Base-by-base conservation (phyloP, 1,284 basidiomycete species). In the Ustilago sp. region DNA sequence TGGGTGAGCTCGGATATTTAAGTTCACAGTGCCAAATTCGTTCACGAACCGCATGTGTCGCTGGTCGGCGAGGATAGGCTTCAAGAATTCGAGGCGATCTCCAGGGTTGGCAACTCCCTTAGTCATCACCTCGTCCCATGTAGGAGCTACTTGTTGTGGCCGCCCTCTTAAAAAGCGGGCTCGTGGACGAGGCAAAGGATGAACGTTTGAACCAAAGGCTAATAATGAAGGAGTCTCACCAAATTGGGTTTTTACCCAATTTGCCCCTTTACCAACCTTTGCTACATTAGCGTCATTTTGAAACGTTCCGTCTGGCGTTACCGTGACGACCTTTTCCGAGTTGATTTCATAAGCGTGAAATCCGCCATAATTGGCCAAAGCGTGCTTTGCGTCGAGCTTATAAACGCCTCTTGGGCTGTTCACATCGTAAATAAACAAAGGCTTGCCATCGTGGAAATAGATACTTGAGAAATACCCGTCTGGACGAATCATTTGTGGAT, bases 151-250 rank as follows among this genome's bases (percentile, higher is more conserved):
- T 15, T 23, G n/a, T 19, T 7, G 7, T 23, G 23, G 1, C n/a
- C 9, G n/a, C n/a, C 19, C 0, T 4, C 19, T 3, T 0, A 45
- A 45, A 0, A n/a, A 9, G 13, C n/a, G 11, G 1, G 0, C 0
- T 8, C 1, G 12, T 19, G 0, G 5, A 19, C 0, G 3, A 45
- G n/a, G 19, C 11, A 45, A 19, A 7, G 43, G 1, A 45, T 1
- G 0, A 5, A 45, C 43, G 7, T 7, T 19, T 1, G 13, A 5
- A 19, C 19, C 19, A 8, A n/a, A 19, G n/a, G 43, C n/a, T 5
- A 45, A 19, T 8, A 1, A 5, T 7, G 43, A 19, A 19, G 23
- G 1, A 23, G 2, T 23, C 0, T 23, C 23, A 23, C 23, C 23
- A 23, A 23, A 23, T 23, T 23, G 23, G 23, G 19, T 19, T 0